A percentile compares a stretch with the other conserved stretches of the same genome.
Conservation (phyloP, 495 filamentous ascomycete species). For the Pseudotulostoma volvatum region DNA sequence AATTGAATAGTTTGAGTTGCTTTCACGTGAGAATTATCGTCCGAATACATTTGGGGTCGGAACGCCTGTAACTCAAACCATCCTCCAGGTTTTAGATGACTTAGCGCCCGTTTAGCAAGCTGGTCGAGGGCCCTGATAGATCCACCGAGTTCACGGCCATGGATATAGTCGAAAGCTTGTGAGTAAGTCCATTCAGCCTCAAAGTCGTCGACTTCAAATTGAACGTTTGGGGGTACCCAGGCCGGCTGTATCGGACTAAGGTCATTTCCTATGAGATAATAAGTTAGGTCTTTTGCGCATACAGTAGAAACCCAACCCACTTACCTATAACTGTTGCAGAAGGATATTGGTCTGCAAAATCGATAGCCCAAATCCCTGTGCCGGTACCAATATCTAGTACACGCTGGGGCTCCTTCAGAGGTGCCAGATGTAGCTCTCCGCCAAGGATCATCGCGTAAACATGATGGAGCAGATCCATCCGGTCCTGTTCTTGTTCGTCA, state of each 20-base stretch:
- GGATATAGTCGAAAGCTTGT: slow-evolving; percentile 37
- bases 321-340: slow-evolving; percentile 18
- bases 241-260: slow-evolving; percentile 31
- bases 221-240: slow-evolving; percentile 40
- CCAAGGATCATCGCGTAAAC: slow-evolving; percentile 24
- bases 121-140: slow-evolving; percentile 26
- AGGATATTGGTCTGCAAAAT: slow-evolving; percentile 24
- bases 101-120: slow-evolving; percentile 15
- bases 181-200: slow-evolving; percentile 28
- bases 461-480: slow-evolving; percentile 44
- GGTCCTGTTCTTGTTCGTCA: slow-evolving; percentile 37
- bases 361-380: slow-evolving; percentile 36
- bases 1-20: slow-evolving; percentile 34
- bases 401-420: slow-evolving; percentile 18
- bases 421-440: slow-evolving; percentile 25
- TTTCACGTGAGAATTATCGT: slow-evolving; percentile 30
- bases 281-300: slow-evolving; percentile 1
- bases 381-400: slow-evolving; percentile 36
- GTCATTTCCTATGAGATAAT: slow-evolving; percentile 23
- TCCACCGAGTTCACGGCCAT: slow-evolving; percentile 30
- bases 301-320: too few relatives aligned
- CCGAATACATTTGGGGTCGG: slow-evolving; percentile 28
- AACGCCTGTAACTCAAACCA: slow-evolving; percentile 48
- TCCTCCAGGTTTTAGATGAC: slow-evolving; percentile 41
- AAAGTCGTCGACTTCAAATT: slow-evolving; percentile 46